These are phyloP conservation scores for Lentinus tigrinus DNA, from an alignment of 768 basidiomycete genomes.

Conservation along the genomic window DNA sequence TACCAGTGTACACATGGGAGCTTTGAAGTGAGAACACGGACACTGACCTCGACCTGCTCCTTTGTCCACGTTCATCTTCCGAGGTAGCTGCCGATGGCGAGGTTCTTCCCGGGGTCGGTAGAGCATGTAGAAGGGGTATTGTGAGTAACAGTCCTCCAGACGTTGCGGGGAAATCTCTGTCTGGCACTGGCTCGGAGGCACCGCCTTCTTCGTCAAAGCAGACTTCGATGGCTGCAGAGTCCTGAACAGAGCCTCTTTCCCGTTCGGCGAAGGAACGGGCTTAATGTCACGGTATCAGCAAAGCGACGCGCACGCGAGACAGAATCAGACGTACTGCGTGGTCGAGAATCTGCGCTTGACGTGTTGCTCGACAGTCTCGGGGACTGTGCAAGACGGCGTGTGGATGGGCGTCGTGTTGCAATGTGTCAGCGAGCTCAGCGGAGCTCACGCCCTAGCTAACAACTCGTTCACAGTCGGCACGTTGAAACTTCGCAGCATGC, in stretches of 20 bases:
- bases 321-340: slow-evolving; percentile 23
- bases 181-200: slow-evolving; percentile 24
- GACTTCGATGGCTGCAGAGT: slow-evolving; percentile 10
- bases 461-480: slow-evolving; percentile 26
- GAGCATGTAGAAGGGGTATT: slow-evolving; percentile 23
- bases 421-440: slow-evolving; percentile 21
- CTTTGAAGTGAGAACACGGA: slow-evolving; percentile 8
- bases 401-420: slow-evolving; percentile 22
- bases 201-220: slow-evolving; percentile 7
- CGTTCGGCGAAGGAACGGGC: neutral
- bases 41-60: slow-evolving; percentile 85
- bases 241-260: slow-evolving; percentile 16
- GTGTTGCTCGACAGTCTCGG: slow-evolving; percentile 21
- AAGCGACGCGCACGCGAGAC: neutral
- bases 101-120: slow-evolving; percentile 17
- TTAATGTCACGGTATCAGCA: neutral
- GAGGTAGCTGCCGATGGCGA: slow-evolving; percentile 54
- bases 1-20: neutral
- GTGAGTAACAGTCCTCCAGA: slow-evolving; percentile 31
- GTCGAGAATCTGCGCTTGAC: slow-evolving; percentile 29
- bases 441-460: slow-evolving; percentile 27
- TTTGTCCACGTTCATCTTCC: slow-evolving; percentile 91
- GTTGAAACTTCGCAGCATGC: slow-evolving; percentile 22
- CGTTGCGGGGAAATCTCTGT: slow-evolving; percentile 28
- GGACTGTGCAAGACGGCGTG: slow-evolving; percentile 30